Conservation (phyloP, 2,329 filamentous ascomycete genomes). For the Colletotrichum liriopes region DNA sequence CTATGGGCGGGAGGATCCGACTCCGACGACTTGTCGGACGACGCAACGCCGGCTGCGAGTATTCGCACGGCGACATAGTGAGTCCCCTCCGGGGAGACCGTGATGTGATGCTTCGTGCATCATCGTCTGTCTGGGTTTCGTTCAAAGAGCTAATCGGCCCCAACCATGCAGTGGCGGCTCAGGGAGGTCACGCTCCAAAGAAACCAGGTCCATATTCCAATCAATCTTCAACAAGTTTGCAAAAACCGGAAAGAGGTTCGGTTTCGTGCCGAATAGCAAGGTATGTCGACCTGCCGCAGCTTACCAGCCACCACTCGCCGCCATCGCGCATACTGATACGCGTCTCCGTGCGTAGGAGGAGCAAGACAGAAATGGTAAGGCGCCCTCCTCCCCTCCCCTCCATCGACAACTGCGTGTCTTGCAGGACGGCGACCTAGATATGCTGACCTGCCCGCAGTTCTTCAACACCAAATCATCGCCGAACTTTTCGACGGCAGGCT, state of each 20-base stretch:
- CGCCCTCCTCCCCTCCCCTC: not conserved
- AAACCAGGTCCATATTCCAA: slow-evolving; percentile 30
- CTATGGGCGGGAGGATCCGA: slow-evolving; percentile 38
- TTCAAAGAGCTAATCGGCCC: not conserved
- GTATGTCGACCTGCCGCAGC: slow-evolving; percentile 10
- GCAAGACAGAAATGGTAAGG: slow-evolving; percentile 50
- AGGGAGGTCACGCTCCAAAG: slow-evolving; percentile 17
- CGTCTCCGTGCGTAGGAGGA: slow-evolving; percentile 46
- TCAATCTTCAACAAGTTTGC: slow-evolving; percentile 35
- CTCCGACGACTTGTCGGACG: slow-evolving; percentile 36
- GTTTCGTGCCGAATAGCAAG: slow-evolving; percentile 40
- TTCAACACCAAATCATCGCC: slow-evolving; percentile 50
- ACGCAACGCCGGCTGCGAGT: slow-evolving; percentile 15
- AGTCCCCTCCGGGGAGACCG: not conserved
- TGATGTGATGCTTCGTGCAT: not conserved
- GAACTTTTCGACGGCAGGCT: slow-evolving; percentile 50
- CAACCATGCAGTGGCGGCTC: slow-evolving; percentile 5
- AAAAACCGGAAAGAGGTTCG: slow-evolving; percentile 33
- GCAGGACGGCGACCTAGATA: slow-evolving; percentile 16
- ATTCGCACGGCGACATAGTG: slow-evolving; percentile 18
- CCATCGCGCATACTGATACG: slow-evolving; percentile 2
- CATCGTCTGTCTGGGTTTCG: not conserved
- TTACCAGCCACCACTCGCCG: not conserved
- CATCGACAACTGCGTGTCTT: not conserved
- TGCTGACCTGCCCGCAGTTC: slow-evolving; percentile 40